Base-by-base conservation (phyloP, 73 alveolate species). In the Paramecium biaurelia region DNA sequence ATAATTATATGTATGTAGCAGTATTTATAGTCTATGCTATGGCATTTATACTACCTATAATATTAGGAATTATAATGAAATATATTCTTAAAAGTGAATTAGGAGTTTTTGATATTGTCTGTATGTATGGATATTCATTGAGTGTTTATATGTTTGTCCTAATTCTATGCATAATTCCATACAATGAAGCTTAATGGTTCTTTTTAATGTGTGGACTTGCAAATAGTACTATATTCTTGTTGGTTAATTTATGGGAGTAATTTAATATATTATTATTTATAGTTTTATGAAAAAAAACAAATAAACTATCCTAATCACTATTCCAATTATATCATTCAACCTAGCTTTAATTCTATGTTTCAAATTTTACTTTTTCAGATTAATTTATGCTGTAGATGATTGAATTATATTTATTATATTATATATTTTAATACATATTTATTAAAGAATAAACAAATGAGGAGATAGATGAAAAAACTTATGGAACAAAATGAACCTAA, bases 121-220 rank as follows among this genome's bases (percentile, higher is more conserved):
- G 96, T 85, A 59, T 94, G 41, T 94, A 94, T 92, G 96, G 96
- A 26, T 94, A 92, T 92, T 92, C 95, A 7, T 30, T 92, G 24
- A 63, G 93, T 72, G 86, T 92, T 37, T 92, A 92, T 86, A 79
- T 94, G 24, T 94, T 95, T 42, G 95, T 92, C 8, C 76, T 94
- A 35, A 28, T 92, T 76, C 12, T 94, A 28, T 92, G 95, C 30
- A 82, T 95, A 26, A 86, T 93, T 10, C 96, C 96, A 1, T 59
- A 89, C 84, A 92, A 85, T 8, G 93, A 90, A 89, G 23, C 85
- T 10, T 93, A 94, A 86, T 94, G 97, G 96, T 85, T 92, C 34
- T 82, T 94, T 7, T 59, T 94, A 32, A 53, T 85, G 30, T 70
- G 82, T 92, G 97, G 96, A 38, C 72, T 92, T 12, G 84, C 67